Evolutionary conservation across 306 rosid genomes (phyloP).

Genomic region (Begonia loranthoides): DNA sequence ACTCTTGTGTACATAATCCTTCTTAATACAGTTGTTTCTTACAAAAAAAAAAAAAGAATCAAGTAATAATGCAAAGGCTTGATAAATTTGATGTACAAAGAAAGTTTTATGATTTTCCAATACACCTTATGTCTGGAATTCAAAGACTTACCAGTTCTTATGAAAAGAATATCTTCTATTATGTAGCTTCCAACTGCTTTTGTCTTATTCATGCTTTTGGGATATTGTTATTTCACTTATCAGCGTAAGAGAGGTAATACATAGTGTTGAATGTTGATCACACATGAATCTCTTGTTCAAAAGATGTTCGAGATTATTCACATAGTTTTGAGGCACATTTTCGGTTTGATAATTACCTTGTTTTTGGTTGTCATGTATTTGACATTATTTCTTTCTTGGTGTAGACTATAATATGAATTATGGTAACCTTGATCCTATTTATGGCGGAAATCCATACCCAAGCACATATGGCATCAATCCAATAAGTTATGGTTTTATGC

Average conservation of each 20-base stretch:
- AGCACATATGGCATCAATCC: constrained; percentile 66
- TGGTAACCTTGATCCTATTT: constrained; percentile 73
- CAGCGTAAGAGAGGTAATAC: background rate
- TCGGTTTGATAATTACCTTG: no score
- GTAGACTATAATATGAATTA: constrained; percentile 65
- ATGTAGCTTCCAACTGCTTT: background rate
- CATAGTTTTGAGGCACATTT: no score
- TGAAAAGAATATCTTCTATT: no score
- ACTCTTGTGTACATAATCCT: no score
- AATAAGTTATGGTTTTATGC: constrained; percentile 32
- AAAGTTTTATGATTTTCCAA: no score
- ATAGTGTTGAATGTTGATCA: background rate
- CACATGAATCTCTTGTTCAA: constrained; percentile 2
- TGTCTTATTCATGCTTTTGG: background rate
- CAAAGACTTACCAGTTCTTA: no score
- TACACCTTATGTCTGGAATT: no score
- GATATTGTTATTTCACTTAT: background rate
- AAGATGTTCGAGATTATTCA: background rate
- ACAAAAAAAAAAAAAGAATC: no score
- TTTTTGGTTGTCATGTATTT: background rate
- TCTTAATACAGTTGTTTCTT: no score
- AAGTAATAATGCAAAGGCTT: no score
- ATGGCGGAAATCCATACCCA: constrained; percentile 79
- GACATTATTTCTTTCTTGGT: constrained; percentile 23
- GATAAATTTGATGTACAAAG: no score